These are phyloP conservation scores for Colletotrichum tamarilloi DNA, from an alignment of 2,329 filamentous ascomycete species.

Conservation along the genomic window DNA sequence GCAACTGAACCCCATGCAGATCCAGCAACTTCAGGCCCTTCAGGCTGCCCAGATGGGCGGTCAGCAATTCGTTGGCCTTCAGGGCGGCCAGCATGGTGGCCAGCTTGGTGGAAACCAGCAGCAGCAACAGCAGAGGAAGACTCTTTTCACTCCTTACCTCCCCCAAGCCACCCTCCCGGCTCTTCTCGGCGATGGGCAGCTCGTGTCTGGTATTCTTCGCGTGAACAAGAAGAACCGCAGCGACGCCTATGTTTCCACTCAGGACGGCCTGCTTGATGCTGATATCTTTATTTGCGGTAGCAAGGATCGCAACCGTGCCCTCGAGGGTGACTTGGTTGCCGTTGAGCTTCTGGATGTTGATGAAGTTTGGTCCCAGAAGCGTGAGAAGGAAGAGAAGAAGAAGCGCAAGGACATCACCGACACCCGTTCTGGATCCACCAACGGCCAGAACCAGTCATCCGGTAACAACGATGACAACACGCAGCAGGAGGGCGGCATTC, in stretches of 20 bases:
- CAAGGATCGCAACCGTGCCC: constrained; percentile 96
- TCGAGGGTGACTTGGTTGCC: constrained; percentile 95
- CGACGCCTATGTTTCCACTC: constrained; percentile 95
- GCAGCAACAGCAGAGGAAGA: constrained; percentile 94
- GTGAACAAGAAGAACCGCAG: constrained; percentile 99
- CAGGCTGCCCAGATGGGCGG: constrained; percentile 88
- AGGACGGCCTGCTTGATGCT: constrained; percentile 87
- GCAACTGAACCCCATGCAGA: constrained; percentile 86
- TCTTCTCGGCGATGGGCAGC: constrained; percentile 88
- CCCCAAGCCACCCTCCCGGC: constrained; percentile 94
- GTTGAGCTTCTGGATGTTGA: constrained; percentile 97
- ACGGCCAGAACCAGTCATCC: constrained; percentile 74
- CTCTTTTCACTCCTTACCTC: constrained; percentile 96
- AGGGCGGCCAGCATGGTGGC: constrained; percentile 78
- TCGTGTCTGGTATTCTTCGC: constrained; percentile 94
- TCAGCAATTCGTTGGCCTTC: constrained; percentile 76
- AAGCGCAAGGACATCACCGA: constrained; percentile 99
- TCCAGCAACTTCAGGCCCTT: constrained; percentile 90
- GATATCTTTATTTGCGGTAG: constrained; percentile 99
- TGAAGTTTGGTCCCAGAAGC: constrained; percentile 98
- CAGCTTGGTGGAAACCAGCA: constrained; percentile 75
- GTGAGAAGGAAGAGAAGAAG: constrained; percentile 99
- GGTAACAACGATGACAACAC: constrained; percentile 72
- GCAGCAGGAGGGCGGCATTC: constrained; percentile 83
- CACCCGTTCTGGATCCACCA: constrained; percentile 81